Base-by-base conservation (phyloP, 495 filamentous ascomycete genomes). In the Aspergillus carlsbadensis region DNA sequence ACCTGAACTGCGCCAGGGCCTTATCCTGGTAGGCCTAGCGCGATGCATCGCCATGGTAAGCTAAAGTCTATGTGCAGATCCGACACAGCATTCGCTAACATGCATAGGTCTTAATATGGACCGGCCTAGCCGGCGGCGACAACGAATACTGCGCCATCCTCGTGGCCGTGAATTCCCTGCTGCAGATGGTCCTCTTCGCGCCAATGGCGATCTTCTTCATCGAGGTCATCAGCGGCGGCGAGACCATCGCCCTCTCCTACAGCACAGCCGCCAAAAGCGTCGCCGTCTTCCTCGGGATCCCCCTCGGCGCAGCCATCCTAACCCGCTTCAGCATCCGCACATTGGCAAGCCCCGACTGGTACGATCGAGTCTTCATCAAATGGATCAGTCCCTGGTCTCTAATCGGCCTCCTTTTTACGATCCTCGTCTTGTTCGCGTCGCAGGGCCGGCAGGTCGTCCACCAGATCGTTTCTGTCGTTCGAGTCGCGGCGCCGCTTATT, bases 181-280 rank as follows among this genome's bases (percentile, higher is more conserved):
- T 96, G 10, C 91, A 96, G 56, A 95, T 96, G 70, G 82, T 95
- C 5, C 76, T 96, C 5, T 96, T 87, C 61, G 91, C 91, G 0
- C 91, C 91, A 0, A 68, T 95, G 10, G 83, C 87, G 0, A 65
- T 96, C 46, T 81, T 95, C 58, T 96, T 90, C 72, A 84, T 95
- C 64, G 73, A 78, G 31, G 74, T 91, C 52, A 86, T 94, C 65
- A 82, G 83, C 63, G 70, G 83, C 63, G 70, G 63, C 52, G 63
- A 66, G 1, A 42, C 58, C 0, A 56, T 83, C 10, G 61, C 72
- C 18, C 71, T 91, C 33, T 78, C 79, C 6, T 96, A 95, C 69
- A 69, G 75, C 3, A 79, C 77, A 21, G 91, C 91, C 11, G 90
- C 91, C 5, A 87, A 82, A 56, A 87, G 83, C 47, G 91, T 96